Conservation (phyloP, 176 grass and related monocot species). For the Hsuehochloa calcarea region DNA sequence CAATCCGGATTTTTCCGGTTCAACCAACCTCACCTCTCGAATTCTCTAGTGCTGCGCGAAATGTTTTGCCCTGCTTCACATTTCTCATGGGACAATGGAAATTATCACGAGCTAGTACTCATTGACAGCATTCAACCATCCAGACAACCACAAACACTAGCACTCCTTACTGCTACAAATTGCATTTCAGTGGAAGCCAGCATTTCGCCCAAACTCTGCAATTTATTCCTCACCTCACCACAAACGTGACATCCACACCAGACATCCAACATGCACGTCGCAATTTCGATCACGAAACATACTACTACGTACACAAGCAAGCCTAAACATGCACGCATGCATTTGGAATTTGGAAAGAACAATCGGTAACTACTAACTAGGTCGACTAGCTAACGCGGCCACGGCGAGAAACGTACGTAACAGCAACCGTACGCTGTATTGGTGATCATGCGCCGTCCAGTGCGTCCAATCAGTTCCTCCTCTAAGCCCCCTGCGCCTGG, state of each 20-base stretch:
- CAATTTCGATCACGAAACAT: background rate
- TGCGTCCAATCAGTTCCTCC: background rate
- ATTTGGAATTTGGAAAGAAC: background rate
- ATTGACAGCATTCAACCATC: too few relatives aligned
- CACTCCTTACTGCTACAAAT: background rate
- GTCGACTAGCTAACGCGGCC: background rate
- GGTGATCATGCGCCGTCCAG: background rate
- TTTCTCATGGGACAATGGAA: background rate
- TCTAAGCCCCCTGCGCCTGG: slow-evolving; percentile 50
- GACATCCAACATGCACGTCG: slow-evolving; percentile 24
- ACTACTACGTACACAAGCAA: background rate
- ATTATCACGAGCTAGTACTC: background rate
- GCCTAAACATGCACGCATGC: slow-evolving; percentile 2
- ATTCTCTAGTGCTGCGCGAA: too few relatives aligned
- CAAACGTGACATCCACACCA: slow-evolving; percentile 21
- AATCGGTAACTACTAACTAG: background rate
- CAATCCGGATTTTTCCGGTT: too few relatives aligned
- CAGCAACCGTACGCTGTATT: background rate
- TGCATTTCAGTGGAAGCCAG: background rate
- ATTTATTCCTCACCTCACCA: slow-evolving; percentile 38
- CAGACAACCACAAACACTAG: background rate
- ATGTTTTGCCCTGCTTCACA: too few relatives aligned
- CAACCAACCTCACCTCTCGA: too few relatives aligned
- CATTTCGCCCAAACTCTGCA: slow-evolving; percentile 6
- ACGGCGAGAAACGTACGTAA: background rate